phyloP scores from a whole-genome alignment of 2,329 filamentous ascomycete genomes.

The Xylariales sp. region DNA sequence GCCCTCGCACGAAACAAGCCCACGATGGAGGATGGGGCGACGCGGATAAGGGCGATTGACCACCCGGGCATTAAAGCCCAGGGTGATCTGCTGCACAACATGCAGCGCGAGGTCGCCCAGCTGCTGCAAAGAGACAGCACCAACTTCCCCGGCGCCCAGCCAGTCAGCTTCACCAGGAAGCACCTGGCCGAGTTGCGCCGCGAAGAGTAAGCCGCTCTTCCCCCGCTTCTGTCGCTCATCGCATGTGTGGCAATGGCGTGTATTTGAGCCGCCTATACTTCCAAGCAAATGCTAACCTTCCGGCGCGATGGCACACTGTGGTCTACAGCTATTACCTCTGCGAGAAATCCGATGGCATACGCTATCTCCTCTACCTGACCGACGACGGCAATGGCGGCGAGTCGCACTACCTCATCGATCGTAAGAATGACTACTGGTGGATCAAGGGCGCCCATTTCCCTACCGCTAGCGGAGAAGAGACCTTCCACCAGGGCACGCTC shows the following conservation, averaged over 20 bases:
- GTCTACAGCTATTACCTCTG: slow-evolving; percentile 91
- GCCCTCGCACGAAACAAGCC: too few species aligned
- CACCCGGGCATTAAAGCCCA: slow-evolving; percentile 63
- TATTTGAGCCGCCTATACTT: background rate
- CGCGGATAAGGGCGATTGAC: slow-evolving; percentile 47
- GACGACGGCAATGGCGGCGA: slow-evolving; percentile 57
- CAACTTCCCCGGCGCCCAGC: slow-evolving; percentile 85
- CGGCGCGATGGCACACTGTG: background rate
- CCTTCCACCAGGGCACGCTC: slow-evolving; percentile 76
- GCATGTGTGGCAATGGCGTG: too few species aligned
- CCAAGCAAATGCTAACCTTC: background rate
- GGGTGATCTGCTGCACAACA: slow-evolving; percentile 50
- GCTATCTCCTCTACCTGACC: slow-evolving; percentile 90
- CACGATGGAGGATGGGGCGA: background rate
- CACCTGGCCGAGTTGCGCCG: slow-evolving; percentile 79
- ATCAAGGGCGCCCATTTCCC: slow-evolving; percentile 76
- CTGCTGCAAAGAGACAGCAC: slow-evolving; percentile 67
- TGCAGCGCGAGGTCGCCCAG: slow-evolving; percentile 69
- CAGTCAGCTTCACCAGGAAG: slow-evolving; percentile 80
- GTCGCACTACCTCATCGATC: slow-evolving; percentile 89
- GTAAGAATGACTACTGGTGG: slow-evolving; percentile 95
- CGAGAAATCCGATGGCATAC: slow-evolving; percentile 95
- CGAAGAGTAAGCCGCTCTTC: slow-evolving; percentile 46
- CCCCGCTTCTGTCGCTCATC: too few species aligned
- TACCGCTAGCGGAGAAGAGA: slow-evolving; percentile 55